Conservation (phyloP, 1,284 basidiomycete genomes). For the Cryptococcus sp. region DNA sequence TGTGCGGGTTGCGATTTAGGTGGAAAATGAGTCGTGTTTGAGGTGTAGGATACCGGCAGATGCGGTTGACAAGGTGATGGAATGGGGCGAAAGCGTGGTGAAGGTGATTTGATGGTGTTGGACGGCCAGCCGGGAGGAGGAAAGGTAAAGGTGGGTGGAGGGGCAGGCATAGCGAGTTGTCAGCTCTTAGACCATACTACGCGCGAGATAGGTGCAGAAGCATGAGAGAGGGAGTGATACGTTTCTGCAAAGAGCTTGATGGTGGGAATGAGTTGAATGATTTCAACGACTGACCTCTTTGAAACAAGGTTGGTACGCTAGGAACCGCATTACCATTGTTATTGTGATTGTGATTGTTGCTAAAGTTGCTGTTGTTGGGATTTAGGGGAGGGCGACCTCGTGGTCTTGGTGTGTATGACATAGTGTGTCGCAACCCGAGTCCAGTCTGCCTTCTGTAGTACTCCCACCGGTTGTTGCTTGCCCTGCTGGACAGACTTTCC, state of each 20-base stretch:
- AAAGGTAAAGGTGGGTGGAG: constrained; percentile 9
- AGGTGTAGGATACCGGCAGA: neutral
- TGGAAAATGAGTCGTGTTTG: neutral
- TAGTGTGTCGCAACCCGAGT: neutral
- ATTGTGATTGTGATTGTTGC: neutral
- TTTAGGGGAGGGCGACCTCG: no score
- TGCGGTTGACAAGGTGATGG: neutral
- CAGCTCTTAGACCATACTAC: neutral
- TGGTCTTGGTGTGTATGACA: no score
- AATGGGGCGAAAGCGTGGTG: neutral
- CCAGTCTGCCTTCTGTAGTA: no score
- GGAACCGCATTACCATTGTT: neutral
- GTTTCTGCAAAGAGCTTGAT: neutral
- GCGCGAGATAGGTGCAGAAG: neutral
- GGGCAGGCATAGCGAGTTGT: neutral
- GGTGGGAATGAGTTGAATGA: neutral
- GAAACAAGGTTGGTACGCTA: constrained; percentile 12
- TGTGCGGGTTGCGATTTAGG: neutral
- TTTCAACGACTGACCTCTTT: constrained; percentile 1
- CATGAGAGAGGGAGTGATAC: neutral
- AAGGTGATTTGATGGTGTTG: constrained; percentile 10
- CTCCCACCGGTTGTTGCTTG: no score
- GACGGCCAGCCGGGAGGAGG: constrained; percentile 20
- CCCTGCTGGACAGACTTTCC: no score
- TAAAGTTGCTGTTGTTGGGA: no score